phyloP scores from a whole-genome alignment of 139 green algal species.

The Closterium sp. region DNA sequence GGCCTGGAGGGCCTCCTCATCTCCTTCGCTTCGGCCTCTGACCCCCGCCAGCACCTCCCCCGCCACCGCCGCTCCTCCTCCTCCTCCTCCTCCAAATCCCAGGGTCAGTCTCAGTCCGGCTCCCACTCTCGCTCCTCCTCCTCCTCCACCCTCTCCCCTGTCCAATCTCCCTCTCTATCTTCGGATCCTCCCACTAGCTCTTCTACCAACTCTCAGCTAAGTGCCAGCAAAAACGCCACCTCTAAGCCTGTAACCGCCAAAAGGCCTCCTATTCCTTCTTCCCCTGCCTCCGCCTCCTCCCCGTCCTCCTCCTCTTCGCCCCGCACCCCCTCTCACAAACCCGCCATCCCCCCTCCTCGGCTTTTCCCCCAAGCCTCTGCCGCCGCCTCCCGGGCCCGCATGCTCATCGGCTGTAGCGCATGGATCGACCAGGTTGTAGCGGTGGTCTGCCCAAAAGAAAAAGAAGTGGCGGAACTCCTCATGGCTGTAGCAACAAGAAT shows the following conservation, averaged over 20 bases:
- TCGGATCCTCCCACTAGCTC: background rate
- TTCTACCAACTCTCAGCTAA: too few relatives aligned
- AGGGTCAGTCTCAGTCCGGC: background rate
- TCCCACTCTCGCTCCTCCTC: background rate
- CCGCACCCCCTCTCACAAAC: background rate
- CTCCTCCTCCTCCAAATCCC: background rate
- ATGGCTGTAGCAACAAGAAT: conserved; percentile 9
- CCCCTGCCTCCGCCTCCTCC: background rate
- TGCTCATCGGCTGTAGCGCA: background rate
- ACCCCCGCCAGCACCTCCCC: background rate
- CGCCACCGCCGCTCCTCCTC: background rate
- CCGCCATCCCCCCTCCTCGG: background rate
- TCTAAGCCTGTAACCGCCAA: background rate
- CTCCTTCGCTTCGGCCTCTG: background rate
- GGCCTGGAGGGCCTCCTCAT: background rate
- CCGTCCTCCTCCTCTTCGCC: background rate
- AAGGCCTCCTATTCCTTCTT: background rate
- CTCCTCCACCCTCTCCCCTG: background rate
- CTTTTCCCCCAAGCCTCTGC: background rate
- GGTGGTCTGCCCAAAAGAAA: background rate
- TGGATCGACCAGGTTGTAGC: background rate
- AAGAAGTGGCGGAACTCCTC: background rate
- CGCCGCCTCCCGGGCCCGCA: background rate
- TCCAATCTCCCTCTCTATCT: background rate
- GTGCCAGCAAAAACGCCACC: too few relatives aligned